Conservation (phyloP, 2,329 filamentous ascomycete genomes). For the Cladosporium oxysporum region DNA sequence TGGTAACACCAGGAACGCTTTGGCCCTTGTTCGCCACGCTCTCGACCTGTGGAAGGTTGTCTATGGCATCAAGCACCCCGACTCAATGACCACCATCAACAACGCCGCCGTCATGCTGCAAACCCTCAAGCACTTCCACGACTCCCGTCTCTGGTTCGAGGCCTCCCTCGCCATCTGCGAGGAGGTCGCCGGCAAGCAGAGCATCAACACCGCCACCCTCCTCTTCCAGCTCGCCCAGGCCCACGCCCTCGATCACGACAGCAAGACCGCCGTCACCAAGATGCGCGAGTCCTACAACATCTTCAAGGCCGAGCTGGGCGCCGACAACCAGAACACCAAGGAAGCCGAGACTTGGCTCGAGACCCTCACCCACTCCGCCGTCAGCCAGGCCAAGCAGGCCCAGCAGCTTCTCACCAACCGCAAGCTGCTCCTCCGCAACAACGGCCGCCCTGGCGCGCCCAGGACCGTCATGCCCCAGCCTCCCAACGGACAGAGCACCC, state of each 20-base stretch:
- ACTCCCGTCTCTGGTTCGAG: conserved; percentile 96
- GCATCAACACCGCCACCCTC: conserved; percentile 89
- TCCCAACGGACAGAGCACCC: conserved; percentile 39
- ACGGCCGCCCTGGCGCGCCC: conserved; percentile 46
- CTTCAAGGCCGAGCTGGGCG: conserved; percentile 82
- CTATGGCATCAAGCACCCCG: conserved; percentile 89
- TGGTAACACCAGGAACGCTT: conserved; percentile 84
- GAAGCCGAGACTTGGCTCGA: conserved; percentile 96
- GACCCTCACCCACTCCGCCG: conserved; percentile 92
- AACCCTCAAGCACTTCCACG: conserved; percentile 88
- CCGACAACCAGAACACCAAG: conserved; percentile 95
- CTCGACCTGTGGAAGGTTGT: conserved; percentile 96
- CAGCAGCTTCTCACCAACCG: conserved; percentile 59
- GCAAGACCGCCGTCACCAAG: conserved; percentile 83
- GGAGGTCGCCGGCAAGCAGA: conserved; percentile 82
- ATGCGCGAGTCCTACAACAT: conserved; percentile 98
- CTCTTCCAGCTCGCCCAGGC: conserved; percentile 97
- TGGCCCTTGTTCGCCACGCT: conserved; percentile 87
- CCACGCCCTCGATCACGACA: conserved; percentile 90
- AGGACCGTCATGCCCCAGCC: conserved; percentile 57
- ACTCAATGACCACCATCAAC: conserved; percentile 98
- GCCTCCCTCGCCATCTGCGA: conserved; percentile 87
- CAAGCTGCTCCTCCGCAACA: conserved; percentile 28
- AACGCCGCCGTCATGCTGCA: conserved; percentile 99
- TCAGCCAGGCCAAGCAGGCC: conserved; percentile 89